phyloP scores from a whole-genome alignment of 1,139 yeast genomes.

The Casaregolazyma suthepensis region DNA sequence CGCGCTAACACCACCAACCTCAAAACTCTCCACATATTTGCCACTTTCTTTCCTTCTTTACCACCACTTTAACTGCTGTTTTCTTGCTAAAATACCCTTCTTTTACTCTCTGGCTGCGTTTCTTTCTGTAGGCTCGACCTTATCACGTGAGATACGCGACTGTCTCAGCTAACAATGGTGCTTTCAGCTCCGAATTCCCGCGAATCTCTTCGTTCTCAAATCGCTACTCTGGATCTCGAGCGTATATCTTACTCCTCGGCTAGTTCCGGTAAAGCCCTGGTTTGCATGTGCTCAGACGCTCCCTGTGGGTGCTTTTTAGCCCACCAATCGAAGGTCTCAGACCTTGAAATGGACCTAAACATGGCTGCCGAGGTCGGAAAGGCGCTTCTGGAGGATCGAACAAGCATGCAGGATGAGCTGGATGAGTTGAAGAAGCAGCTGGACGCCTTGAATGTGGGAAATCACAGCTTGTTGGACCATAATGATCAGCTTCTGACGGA shows the following conservation, averaged over 20 bases:
- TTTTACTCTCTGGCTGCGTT: neutral
- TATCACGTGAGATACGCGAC: neutral
- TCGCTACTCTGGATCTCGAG: neutral
- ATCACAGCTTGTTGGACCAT: constrained; percentile 14
- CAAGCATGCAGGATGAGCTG: constrained; percentile 17
- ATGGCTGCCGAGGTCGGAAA: constrained; percentile 28
- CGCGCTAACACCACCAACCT: neutral
- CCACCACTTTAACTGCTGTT: neutral
- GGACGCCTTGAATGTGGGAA: constrained; percentile 15
- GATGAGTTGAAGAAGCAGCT: constrained; percentile 16
- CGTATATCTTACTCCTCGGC: neutral
- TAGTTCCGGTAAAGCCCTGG: neutral
- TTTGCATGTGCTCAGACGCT: constrained; percentile 4
- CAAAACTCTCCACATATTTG: neutral
- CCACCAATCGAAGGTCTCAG: constrained; percentile 14
- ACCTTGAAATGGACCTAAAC: constrained; percentile 22
- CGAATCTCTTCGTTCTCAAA: neutral
- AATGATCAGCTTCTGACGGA: constrained; percentile 21
- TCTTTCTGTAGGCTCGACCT: neutral
- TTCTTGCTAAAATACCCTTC: neutral
- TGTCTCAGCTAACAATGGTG: neutral
- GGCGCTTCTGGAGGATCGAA: constrained; percentile 20
- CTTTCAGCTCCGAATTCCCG: neutral
- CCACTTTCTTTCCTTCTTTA: neutral
- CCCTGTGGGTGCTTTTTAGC: constrained; percentile 15